phyloP scores from a whole-genome alignment of 2,329 filamentous ascomycete species.

The Colletotrichum tropicicola region DNA sequence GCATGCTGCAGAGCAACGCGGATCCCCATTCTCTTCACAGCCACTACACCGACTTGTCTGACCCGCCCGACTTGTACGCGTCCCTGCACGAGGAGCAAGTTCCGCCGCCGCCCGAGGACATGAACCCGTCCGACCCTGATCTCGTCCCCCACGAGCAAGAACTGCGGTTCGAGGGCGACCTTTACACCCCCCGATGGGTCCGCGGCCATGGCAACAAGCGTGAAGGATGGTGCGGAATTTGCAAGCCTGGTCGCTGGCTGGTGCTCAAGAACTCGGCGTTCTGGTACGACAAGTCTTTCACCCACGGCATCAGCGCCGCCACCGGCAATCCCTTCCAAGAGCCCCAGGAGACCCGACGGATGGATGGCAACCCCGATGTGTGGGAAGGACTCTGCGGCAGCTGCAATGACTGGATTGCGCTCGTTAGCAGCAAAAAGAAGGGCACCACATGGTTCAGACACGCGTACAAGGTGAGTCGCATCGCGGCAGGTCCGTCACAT shows the following conservation, averaged over 20 bases:
- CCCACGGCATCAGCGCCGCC: constrained; percentile 84
- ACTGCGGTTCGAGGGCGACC: constrained; percentile 79
- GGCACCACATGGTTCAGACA: constrained; percentile 93
- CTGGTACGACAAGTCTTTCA: constrained; percentile 94
- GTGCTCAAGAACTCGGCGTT: constrained; percentile 91
- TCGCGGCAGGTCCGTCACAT: neutral
- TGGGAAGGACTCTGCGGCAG: constrained; percentile 83
- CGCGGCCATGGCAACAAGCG: constrained; percentile 88
- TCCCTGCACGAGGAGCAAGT: constrained; percentile 78
- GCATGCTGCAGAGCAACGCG: constrained; percentile 78
- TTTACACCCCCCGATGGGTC: constrained; percentile 87
- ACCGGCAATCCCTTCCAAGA: constrained; percentile 83
- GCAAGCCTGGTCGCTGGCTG: constrained; percentile 86
- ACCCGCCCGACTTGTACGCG: constrained; percentile 80
- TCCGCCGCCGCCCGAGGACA: constrained; percentile 80
- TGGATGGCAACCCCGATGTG: constrained; percentile 82
- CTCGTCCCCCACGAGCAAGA: constrained; percentile 82
- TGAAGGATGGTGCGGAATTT: constrained; percentile 90
- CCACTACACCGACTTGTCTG: constrained; percentile 78
- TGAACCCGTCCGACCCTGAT: constrained; percentile 81
- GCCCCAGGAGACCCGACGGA: constrained; percentile 77
- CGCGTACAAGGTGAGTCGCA: constrained; percentile 77
- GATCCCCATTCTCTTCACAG: constrained; percentile 73
- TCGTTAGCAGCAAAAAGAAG: constrained; percentile 89
- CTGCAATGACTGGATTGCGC: constrained; percentile 82